Evolutionary conservation across 1,284 basidiomycete species (phyloP).

Genomic region (Cystobasidiaceae sp.): DNA sequence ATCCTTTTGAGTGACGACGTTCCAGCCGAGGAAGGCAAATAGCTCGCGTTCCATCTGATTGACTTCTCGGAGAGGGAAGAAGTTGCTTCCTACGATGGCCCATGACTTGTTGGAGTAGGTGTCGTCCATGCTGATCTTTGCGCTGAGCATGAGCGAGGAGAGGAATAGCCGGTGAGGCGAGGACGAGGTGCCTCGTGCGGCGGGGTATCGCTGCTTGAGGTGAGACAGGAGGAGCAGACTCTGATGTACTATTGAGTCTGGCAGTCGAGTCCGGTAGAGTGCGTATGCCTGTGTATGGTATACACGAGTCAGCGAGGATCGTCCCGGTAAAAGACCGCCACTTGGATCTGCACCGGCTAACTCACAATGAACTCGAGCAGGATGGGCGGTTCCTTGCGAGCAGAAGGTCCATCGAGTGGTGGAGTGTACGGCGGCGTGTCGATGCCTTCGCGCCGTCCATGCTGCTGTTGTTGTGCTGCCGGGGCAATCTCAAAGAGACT

Average conservation of each 20-base stretch:
- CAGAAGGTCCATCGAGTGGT: background rate
- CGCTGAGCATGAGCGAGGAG: conserved; percentile 88
- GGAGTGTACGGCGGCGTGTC: conserved; percentile 35
- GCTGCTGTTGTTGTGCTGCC: conserved; percentile 6
- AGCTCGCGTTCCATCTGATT: conserved; percentile 96
- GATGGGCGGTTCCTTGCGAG: conserved; percentile 34
- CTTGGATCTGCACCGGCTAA: background rate
- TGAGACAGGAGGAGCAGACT: conserved; percentile 77
- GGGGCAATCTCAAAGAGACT: conserved; percentile 36
- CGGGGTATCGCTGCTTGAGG: conserved; percentile 83
- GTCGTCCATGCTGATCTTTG: conserved; percentile 73
- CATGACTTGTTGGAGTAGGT: conserved; percentile 95
- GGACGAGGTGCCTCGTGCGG: conserved; percentile 68
- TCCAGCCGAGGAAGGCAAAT: conserved; percentile 88
- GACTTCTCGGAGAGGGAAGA: conserved; percentile 83
- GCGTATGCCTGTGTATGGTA: conserved; percentile 61
- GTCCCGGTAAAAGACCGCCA: too few species aligned
- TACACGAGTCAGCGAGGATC: too few species aligned
- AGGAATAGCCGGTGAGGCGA: conserved; percentile 87
- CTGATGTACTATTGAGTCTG: conserved; percentile 74
- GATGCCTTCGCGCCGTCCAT: conserved; percentile 26
- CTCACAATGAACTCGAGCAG: conserved; percentile 44
- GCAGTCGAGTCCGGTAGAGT: conserved; percentile 78
- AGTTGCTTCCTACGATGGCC: conserved; percentile 85
- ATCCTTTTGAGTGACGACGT: conserved; percentile 66